These are phyloP conservation scores for Rhododendron williamsianum DNA, from an alignment of 148 eudicot species.

Conservation along the genomic window DNA sequence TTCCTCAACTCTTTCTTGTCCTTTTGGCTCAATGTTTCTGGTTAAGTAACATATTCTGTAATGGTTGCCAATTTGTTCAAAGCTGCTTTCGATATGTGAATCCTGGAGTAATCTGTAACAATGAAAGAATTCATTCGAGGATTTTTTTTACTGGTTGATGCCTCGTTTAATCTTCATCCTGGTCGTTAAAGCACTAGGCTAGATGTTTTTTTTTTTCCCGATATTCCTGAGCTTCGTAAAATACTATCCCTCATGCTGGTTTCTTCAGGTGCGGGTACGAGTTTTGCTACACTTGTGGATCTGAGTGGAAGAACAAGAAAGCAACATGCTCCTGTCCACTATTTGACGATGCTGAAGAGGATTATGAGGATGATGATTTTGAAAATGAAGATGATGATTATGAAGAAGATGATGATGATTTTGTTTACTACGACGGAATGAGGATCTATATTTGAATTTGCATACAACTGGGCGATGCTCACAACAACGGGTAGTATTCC, in stretches of 20 bases:
- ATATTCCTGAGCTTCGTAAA: neutral
- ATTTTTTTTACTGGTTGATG: neutral
- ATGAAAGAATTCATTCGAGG: neutral
- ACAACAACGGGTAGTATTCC: neutral
- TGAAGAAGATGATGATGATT: neutral
- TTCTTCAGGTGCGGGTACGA: slow-evolving; percentile 33
- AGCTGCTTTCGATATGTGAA: neutral
- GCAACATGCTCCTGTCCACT: slow-evolving; percentile 38
- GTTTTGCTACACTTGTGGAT: slow-evolving; percentile 48
- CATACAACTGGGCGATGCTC: neutral
- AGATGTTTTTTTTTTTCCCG: neutral
- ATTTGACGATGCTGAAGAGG: slow-evolving; percentile 25
- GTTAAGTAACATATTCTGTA: neutral
- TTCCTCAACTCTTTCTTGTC: neutral
- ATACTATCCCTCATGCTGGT: neutral
- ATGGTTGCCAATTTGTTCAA: neutral
- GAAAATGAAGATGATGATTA: neutral
- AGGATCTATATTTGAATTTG: neutral
- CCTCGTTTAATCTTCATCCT: neutral
- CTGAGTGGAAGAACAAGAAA: slow-evolving; percentile 39
- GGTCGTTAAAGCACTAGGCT: neutral
- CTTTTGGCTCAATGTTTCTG: neutral
- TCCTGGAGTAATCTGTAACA: neutral
- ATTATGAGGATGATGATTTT: neutral
- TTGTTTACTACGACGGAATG: neutral